Evolutionary conservation across 352 stramenopile species (phyloP).

Genomic region (Pythium chondricola): DNA sequence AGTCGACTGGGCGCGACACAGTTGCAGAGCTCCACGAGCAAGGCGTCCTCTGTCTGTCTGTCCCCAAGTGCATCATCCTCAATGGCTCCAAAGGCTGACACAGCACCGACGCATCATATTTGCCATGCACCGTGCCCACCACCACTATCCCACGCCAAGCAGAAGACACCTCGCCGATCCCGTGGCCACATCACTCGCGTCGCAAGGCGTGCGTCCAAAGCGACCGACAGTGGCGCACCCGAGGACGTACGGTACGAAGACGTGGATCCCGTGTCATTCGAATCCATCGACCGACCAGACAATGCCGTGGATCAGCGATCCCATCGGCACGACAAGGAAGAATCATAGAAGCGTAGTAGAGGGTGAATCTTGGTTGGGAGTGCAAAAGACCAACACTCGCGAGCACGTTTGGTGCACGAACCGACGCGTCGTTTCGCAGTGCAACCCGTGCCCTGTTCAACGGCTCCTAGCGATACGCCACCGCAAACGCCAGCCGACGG

Average conservation of each 20-base stretch:
- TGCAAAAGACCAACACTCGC: neutral
- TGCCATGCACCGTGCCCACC: neutral
- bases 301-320: neutral
- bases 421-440: constrained; percentile 4
- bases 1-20: constrained; percentile 2
- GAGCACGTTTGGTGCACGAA: neutral
- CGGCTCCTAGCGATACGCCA: constrained; percentile 2
- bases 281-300: neutral
- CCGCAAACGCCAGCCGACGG: too few species aligned
- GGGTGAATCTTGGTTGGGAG: neutral
- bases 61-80: too few species aligned
- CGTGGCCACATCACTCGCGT: too few species aligned
- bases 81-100: too few species aligned
- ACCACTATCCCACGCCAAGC: neutral
- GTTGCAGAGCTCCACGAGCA: constrained; percentile 3
- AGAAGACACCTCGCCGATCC: too few species aligned
- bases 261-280: neutral
- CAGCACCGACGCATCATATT: too few species aligned
- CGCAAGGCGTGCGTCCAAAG: too few species aligned
- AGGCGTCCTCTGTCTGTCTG: constrained; percentile 2
- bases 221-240: too few species aligned
- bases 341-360: too few species aligned
- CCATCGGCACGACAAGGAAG: neutral
- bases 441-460: constrained; percentile 9
- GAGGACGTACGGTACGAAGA: neutral